Base-by-base conservation (phyloP, 352 stramenopile species). In the Globisporangium acanthophoron region DNA sequence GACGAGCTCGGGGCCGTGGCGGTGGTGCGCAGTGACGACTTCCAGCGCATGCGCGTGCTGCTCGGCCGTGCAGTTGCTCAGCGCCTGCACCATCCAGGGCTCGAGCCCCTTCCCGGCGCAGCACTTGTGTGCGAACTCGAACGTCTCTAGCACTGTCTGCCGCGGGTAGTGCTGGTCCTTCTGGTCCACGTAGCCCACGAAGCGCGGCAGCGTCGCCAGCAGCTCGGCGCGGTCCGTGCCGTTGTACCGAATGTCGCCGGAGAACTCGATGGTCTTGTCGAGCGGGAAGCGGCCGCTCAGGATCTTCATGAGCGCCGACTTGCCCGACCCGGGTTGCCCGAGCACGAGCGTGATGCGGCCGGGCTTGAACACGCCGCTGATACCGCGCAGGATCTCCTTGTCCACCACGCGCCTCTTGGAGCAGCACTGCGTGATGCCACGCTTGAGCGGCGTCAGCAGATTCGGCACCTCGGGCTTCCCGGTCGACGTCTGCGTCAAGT, bases 91-190 rank as follows among this genome's bases (percentile, higher is more conserved):
- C 16, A 72, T 48, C 69, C 70, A 85, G 2, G 64, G 67, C 43
- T 78, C 72, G 21, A 80, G 62, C 3, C 56, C 86, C 59, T 66
- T 70, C 33, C 69, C 71, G 4, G 54, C 59, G 40, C 62, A 81
- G 54, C 73, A 97, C 50, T 85, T 76, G 65, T 95, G 95, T 3
- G 94, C 84, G 65, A 98, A 98, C 44, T 88, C 72, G 41, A 98
- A 90, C 3, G 92, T 98, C 62, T 98, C 94, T 24, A 88, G 67
- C 1, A 98, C 95, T 0, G 91, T 97, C 20, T 98, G 69, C 18
- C 76, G 67, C 16, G 94, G 76, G 41, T 88, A 78, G 74, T 98
- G 94, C 37, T 78, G 58, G 61, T 98, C 94, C n/a, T 78, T 74
- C 54, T 87, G 77, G 53, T 80, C 68, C 2, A 72, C 70, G 49